Percentiles rank a stretch among this genome's conserved stretches.
phyloP scores from a whole-genome alignment of 257 asterid genomes.

The Lantana camara region DNA sequence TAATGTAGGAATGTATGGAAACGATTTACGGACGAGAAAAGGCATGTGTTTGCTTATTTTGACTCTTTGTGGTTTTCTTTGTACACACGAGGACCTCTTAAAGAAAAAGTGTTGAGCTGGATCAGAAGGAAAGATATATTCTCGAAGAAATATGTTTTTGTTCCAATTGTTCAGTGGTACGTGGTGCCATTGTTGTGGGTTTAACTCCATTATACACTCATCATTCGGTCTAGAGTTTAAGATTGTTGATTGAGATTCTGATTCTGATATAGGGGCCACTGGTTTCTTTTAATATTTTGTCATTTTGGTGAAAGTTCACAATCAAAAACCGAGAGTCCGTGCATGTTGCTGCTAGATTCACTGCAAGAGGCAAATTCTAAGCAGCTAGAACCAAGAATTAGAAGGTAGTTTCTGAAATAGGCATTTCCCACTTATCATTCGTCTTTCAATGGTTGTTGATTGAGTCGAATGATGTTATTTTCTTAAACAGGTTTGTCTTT shows the following conservation, averaged over 20 bases:
- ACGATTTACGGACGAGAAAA: constrained; percentile 29
- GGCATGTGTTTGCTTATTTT: constrained; percentile 26
- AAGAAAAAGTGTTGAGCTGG: constrained; percentile 38
- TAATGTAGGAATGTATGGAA: constrained; percentile 39
- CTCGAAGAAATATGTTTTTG: constrained; percentile 44
- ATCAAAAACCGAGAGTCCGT: constrained; percentile 42
- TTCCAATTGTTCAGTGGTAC: constrained; percentile 45
- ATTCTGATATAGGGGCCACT: constrained; percentile 57
- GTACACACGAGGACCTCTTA: constrained; percentile 26
- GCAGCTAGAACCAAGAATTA: constrained; percentile 60
- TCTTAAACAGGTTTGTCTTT: constrained; percentile 46
- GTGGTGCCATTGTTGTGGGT: constrained; percentile 11
- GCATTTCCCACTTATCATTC: not conserved
- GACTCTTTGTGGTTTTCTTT: constrained; percentile 41
- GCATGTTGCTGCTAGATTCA: constrained; percentile 77
- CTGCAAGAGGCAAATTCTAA: constrained; percentile 33
- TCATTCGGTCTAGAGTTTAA: not conserved
- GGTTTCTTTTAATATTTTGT: constrained; percentile 83
- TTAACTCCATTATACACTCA: not conserved
- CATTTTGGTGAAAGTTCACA: constrained; percentile 49
- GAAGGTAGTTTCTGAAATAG: constrained; percentile 42
- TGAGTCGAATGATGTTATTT: not conserved
- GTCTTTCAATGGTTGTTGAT: not conserved
- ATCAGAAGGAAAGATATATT: constrained; percentile 40
- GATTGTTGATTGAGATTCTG: constrained; percentile 11